A percentile compares a stretch with the other conserved stretches of the same genome.
Conservation (phyloP, 345 rosid genomes). For the Eucalyptus pauciflora region DNA sequence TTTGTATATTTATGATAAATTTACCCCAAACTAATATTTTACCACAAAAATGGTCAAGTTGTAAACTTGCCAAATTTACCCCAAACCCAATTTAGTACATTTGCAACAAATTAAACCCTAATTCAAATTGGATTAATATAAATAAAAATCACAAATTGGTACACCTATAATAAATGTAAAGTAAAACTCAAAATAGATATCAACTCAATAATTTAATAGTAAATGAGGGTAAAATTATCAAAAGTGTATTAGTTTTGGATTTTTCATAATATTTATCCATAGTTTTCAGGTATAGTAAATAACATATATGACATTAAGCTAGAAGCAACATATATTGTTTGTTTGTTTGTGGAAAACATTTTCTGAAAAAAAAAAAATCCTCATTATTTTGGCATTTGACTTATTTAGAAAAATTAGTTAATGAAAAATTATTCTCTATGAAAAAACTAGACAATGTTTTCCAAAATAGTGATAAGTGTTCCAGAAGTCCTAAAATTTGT, state of each 20-base stretch:
- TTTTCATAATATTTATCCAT: accelerated
- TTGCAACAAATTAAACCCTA: too few relatives aligned
- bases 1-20: too few relatives aligned
- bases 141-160: accelerated
- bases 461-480: too few relatives aligned
- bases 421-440: accelerated
- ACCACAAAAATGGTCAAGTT: too few relatives aligned
- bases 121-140: too few relatives aligned
- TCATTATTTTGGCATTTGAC: too few relatives aligned
- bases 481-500: too few relatives aligned
- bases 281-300: neutral
- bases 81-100: accelerated
- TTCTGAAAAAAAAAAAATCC: accelerated
- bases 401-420: too few relatives aligned
- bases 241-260: accelerated
- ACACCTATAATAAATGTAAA: accelerated
- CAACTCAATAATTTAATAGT: accelerated
- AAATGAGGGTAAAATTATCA: too few relatives aligned
- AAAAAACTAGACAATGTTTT: accelerated
- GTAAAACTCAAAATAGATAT: too few relatives aligned
- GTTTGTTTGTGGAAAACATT: too few relatives aligned
- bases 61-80: too few relatives aligned
- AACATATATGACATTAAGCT: neutral
- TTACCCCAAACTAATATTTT: accelerated
- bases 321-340: neutral